Conservation (phyloP, 768 basidiomycete species). For the Leccinum imitatum region DNA sequence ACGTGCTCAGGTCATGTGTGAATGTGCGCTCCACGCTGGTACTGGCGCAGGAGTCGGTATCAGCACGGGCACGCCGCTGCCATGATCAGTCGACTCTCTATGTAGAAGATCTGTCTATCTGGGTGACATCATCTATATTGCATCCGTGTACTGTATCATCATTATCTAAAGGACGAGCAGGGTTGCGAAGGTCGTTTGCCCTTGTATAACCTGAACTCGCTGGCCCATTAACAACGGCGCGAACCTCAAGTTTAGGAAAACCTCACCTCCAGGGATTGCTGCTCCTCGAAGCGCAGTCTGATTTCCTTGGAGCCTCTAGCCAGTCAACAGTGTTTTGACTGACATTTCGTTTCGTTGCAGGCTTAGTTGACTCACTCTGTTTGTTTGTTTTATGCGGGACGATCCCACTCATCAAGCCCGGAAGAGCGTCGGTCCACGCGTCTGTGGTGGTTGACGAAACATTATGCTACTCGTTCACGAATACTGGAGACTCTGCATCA, state of each 20-base stretch:
- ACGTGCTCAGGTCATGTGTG: constrained; percentile 84
- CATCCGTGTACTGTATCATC: constrained; percentile 12
- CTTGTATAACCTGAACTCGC: constrained; percentile 63
- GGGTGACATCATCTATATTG: constrained; percentile 22
- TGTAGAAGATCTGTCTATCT: not conserved
- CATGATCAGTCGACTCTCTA: not conserved
- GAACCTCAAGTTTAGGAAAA: not conserved
- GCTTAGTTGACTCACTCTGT: not conserved
- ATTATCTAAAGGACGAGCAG: constrained; percentile 65
- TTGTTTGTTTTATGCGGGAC: not conserved
- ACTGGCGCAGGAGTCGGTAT: not conserved
- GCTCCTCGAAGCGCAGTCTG: constrained; percentile 69
- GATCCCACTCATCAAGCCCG: not conserved
- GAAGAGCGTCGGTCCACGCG: no score
- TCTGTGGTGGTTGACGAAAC: no score
- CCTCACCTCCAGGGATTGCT: constrained; percentile 84
- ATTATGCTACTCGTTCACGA: no score
- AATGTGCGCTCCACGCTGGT: constrained; percentile 60
- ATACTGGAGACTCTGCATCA: no score
- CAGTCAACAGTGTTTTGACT: constrained; percentile 39
- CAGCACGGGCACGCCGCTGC: not conserved
- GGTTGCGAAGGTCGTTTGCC: constrained; percentile 82
- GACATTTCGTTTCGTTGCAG: constrained; percentile 7
- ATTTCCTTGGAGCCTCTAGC: constrained; percentile 44
- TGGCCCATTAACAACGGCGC: constrained; percentile 12